Base-by-base conservation (phyloP, 1,284 basidiomycete genomes). In the Heterobasidion annosum region DNA sequence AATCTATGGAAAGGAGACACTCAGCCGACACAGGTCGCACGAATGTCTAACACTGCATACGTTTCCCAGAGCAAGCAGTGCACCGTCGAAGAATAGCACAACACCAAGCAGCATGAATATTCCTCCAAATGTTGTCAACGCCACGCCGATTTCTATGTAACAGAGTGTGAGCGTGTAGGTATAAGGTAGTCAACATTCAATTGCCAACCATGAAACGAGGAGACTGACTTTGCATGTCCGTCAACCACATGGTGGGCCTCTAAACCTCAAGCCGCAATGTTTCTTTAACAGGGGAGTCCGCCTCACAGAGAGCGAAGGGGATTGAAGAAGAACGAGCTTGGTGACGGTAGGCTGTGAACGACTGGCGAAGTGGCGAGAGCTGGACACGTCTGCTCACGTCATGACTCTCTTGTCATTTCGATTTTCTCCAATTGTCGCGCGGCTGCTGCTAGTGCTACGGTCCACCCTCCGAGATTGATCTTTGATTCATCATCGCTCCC, bases 31-130 rank as follows among this genome's bases (percentile, higher is more conserved):
- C 12, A 53, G 47, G 50, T 9, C 19, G 52, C 25, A 25, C 5
- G 9, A 47, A 16, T 9, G 4, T 47, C 10, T 9, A 35, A 48
- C n/a, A 35, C 37, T 46, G 70, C 81, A 62, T 68, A 94, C 93
- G 68, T 99, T 99, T 64, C 96, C 97, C 13, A 99, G 83, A 18
- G 97, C 97, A 45, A 99, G 81, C 9, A 99, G 77, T n/a, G 95
- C 91, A 50, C 92, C 93, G 72, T 99, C 97, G 61, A 99, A 99
- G 76, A 99, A 90, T 58, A 99, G 82, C 73, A 99, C 79, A 52
- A 98, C 84, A 48, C 97, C 97, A 47, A 99, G 78, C 64, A 98
- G 77, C 85, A 98, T 94, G 79, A 99, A 99, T 60, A 98, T 78
- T 45, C 82, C 85, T 57, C 97, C 97, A 63, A 98, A 97, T n/a